These are phyloP conservation scores for Collariella sp. DNA, from an alignment of 495 filamentous ascomycete species.

Conservation along the genomic window DNA sequence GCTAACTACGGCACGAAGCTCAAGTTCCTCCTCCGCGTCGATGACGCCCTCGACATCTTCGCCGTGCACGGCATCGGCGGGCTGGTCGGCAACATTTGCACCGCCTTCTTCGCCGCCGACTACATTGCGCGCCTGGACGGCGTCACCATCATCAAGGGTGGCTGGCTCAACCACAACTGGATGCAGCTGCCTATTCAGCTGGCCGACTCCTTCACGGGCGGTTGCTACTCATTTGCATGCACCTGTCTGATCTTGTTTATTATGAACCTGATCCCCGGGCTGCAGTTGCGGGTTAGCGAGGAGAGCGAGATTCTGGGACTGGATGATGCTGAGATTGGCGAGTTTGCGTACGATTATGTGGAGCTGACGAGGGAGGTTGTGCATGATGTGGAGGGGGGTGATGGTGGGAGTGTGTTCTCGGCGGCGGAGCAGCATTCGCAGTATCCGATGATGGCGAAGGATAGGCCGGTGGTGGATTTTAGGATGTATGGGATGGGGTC, in stretches of 20 bases:
- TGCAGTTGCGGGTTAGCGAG: conserved; percentile 70
- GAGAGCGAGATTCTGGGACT: conserved; percentile 87
- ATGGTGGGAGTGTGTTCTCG: conserved; percentile 32
- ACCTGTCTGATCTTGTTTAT: conserved; percentile 81
- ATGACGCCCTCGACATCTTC: conserved; percentile 92
- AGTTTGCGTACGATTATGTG: conserved; percentile 97
- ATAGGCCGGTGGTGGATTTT: background rate
- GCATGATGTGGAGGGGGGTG: conserved; percentile 43
- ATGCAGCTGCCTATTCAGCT: conserved; percentile 83
- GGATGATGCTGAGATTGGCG: conserved; percentile 92
- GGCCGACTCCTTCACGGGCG: conserved; percentile 75
- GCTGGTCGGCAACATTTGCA: conserved; percentile 80
- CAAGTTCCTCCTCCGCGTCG: conserved; percentile 78
- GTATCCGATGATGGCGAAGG: conserved; percentile 2
- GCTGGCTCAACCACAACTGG: conserved; percentile 88
- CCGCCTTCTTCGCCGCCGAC: conserved; percentile 86
- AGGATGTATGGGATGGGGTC: conserved; percentile 2
- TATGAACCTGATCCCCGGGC: conserved; percentile 77
- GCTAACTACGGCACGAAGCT: conserved; percentile 97
- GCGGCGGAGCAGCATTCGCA: conserved; percentile 1
- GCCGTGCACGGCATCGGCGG: conserved; percentile 86
- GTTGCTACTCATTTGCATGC: conserved; percentile 77
- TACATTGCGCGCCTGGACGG: conserved; percentile 90
- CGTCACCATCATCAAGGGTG: conserved; percentile 58
- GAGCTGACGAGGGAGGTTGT: conserved; percentile 82